Evolutionary conservation across 208 protist genomes (phyloP).

Genomic region (Leptomonas pyrrhocoris): DNA sequence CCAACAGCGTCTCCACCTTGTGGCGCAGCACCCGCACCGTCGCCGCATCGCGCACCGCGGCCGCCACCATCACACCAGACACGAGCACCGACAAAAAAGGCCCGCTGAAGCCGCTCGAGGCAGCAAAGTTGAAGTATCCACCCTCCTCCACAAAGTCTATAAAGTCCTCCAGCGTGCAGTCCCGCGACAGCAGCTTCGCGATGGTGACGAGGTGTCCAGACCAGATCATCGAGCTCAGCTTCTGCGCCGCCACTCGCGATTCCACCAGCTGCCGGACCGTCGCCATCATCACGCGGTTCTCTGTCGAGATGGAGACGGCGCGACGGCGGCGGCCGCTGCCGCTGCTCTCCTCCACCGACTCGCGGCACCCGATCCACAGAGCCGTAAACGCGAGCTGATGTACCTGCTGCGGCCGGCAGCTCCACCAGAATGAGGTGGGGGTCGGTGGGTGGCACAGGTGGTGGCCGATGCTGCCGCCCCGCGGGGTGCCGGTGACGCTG

Average conservation of each 20-base stretch:
- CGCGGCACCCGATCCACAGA: slow-evolving; percentile 57
- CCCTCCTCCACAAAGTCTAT: slow-evolving; percentile 60
- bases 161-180: slow-evolving; percentile 72
- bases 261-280: slow-evolving; percentile 44
- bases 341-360: slow-evolving; percentile 42
- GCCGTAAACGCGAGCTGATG: slow-evolving; percentile 62
- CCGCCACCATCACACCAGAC: slow-evolving; percentile 29
- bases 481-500: slow-evolving; percentile 11
- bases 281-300: slow-evolving; percentile 49
- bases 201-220: slow-evolving; percentile 72
- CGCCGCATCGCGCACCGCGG: slow-evolving; percentile 27
- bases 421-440: slow-evolving; percentile 52
- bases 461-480: slow-evolving; percentile 13
- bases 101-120: slow-evolving; percentile 40
- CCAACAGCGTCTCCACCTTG: slow-evolving; percentile 66
- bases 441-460: slow-evolving; percentile 18
- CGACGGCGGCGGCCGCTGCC: slow-evolving; percentile 48
- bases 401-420: slow-evolving; percentile 66
- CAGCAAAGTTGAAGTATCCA: slow-evolving; percentile 34
- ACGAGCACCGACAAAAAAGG: slow-evolving; percentile 42
- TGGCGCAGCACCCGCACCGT: slow-evolving; percentile 48
- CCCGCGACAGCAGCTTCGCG: slow-evolving; percentile 51
- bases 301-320: slow-evolving; percentile 47
- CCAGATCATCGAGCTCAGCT: slow-evolving; percentile 43
- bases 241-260: slow-evolving; percentile 30